These are phyloP conservation scores for Kodamaea sp. DNA, from an alignment of 1,139 yeast species.

Conservation along the genomic window DNA sequence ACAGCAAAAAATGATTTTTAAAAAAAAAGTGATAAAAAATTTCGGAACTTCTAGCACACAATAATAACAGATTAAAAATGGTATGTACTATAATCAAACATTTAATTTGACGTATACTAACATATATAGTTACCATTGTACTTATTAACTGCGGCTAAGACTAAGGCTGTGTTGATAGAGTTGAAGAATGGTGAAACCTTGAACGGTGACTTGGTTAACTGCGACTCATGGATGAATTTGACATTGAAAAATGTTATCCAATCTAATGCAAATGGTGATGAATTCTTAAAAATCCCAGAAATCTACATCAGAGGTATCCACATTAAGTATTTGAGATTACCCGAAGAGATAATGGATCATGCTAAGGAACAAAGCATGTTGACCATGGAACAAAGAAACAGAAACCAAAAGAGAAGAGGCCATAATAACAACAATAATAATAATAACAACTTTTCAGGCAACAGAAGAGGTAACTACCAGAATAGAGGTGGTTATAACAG, in stretches of 20 bases:
- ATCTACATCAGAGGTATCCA: slow-evolving; percentile 85
- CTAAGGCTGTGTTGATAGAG: slow-evolving; percentile 84
- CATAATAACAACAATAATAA: slow-evolving; percentile 9
- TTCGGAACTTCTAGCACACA: too few species aligned
- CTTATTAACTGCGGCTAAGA: slow-evolving; percentile 85
- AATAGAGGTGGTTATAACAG: slow-evolving; percentile 12
- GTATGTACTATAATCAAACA: too few species aligned
- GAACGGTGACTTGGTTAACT: slow-evolving; percentile 78
- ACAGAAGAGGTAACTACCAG: slow-evolving; percentile 12
- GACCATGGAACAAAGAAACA: slow-evolving; percentile 51
- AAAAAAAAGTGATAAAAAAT: too few species aligned
- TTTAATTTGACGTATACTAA: slow-evolving; percentile 16
- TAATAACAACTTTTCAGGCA: slow-evolving; percentile 10
- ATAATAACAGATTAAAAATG: too few species aligned
- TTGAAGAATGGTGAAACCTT: slow-evolving; percentile 89
- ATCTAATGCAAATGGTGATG: slow-evolving; percentile 65
- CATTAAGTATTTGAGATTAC: slow-evolving; percentile 46
- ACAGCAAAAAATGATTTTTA: too few species aligned
- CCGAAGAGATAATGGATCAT: slow-evolving; percentile 69
- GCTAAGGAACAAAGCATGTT: slow-evolving; percentile 66
- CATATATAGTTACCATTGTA: slow-evolving; percentile 73
- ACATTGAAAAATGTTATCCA: slow-evolving; percentile 77
- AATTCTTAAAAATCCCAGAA: slow-evolving; percentile 67
- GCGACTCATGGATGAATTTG: slow-evolving; percentile 96
- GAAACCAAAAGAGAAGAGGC: slow-evolving; percentile 45